phyloP scores from a whole-genome alignment of 805 yeast species.

The Nakazawaea anatomiae region DNA sequence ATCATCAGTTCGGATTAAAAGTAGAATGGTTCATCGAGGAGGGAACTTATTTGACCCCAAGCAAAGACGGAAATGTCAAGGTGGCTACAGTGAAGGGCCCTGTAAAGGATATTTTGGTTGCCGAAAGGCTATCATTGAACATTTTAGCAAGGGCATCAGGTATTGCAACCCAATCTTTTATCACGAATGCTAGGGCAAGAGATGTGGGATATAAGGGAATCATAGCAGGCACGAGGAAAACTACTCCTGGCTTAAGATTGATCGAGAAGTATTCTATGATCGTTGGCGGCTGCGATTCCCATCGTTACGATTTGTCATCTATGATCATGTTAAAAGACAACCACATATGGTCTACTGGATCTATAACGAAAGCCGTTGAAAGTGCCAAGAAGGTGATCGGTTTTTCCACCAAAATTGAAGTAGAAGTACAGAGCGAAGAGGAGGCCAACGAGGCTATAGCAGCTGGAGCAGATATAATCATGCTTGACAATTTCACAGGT shows the following conservation, averaged over 20 bases:
- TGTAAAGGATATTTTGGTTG: constrained; percentile 69
- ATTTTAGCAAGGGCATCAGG: constrained; percentile 81
- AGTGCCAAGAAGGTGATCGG: constrained; percentile 81
- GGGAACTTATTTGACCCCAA: constrained; percentile 52
- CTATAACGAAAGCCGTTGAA: constrained; percentile 77
- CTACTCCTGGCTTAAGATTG: constrained; percentile 91
- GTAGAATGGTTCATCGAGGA: constrained; percentile 74
- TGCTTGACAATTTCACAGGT: constrained; percentile 85
- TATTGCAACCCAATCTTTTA: constrained; percentile 68
- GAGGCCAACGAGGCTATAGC: constrained; percentile 91
- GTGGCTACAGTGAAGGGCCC: constrained; percentile 81
- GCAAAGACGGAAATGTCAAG: constrained; percentile 47
- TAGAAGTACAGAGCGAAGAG: constrained; percentile 77
- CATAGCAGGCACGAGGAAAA: constrained; percentile 94
- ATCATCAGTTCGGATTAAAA: constrained; percentile 61
- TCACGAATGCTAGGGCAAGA: constrained; percentile 56
- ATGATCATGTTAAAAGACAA: constrained; percentile 97
- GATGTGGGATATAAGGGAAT: constrained; percentile 68
- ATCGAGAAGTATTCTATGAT: constrained; percentile 92
- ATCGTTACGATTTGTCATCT: constrained; percentile 82
- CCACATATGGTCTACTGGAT: constrained; percentile 89
- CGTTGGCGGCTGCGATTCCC: constrained; percentile 92
- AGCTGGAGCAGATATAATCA: constrained; percentile 93
- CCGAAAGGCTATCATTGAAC: constrained; percentile 85
- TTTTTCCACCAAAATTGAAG: constrained; percentile 85